Base-by-base conservation (phyloP, 2,329 filamentous ascomycete genomes). In the Graphium sp. region DNA sequence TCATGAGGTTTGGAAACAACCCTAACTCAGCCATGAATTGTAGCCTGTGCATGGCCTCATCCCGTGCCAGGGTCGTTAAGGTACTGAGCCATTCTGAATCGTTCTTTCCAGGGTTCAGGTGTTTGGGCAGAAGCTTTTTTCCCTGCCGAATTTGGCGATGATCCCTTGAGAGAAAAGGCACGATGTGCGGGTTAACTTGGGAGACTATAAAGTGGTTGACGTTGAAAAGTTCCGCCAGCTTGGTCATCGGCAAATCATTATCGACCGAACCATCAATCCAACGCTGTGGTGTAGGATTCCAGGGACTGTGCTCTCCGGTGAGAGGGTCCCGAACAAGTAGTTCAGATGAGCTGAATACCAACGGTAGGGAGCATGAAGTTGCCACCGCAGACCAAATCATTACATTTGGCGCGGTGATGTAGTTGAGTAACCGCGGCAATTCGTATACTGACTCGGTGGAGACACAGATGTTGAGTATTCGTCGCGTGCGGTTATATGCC, bases 171-270 rank as follows among this genome's bases (percentile, higher is more conserved):
- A 94, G 56, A 42, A 95, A 93, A 0, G 83, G 82, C 0, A 91
- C 71, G 7, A 94, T 81, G 41, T 95, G 87, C 1, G 87, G 87
- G 42, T 95, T 95, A 28, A 94, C 84, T 47, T 95, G 87, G 0
- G 84, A 93, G 12, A 94, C 87, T 39, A 95, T 94, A 45, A 94
- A 94, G 47, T 94, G 87, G 44, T 94, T 94, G 46, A 94, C 85
- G 44, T 94, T 93, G 59, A 94, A 93, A 78, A 94, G 85, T 45
- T 93, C 84, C 1, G 84, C 74, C 11, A 95, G 60, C 2, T 82
- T 71, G 13, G 77, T 83, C 72, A 92, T 92, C 2, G 87, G 87
- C 3, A 95, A 59, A 48, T 95, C 87, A 34, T 89, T 89, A 46
- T 94, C 84, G 14, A 95, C 82, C 1, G 85, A 94, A 1, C 87